Conservation (phyloP, 371 early-diverging fungal species). For the Umbelopsis sp. region DNA sequence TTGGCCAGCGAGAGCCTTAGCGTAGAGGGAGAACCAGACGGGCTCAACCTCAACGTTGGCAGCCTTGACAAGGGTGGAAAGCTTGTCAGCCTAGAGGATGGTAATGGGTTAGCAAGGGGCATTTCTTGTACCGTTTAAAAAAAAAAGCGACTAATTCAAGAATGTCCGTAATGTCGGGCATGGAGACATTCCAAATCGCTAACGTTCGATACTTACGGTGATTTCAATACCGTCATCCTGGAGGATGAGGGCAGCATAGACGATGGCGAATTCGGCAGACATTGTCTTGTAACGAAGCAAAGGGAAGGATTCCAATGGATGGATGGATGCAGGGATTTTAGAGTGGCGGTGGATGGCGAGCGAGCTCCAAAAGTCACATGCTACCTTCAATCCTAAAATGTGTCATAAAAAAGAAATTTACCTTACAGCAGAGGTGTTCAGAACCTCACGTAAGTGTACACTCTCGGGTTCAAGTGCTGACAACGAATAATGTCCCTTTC, state of each 20-base stretch:
- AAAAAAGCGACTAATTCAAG: no score
- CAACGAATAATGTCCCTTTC: no score
- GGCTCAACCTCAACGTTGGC: slow-evolving; percentile 94
- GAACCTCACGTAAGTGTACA: no score
- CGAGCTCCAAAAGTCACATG: neutral
- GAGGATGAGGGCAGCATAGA: slow-evolving; percentile 98
- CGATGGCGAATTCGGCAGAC: slow-evolving; percentile 89
- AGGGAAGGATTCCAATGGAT: slow-evolving; percentile 26
- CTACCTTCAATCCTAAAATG: neutral
- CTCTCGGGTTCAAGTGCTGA: no score
- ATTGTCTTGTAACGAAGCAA: slow-evolving; percentile 27
- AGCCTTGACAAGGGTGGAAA: slow-evolving; percentile 87
- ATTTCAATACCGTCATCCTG: slow-evolving; percentile 96
- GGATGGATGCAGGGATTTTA: slow-evolving; percentile 23
- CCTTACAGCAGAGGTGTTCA: no score
- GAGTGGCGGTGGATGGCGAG: neutral
- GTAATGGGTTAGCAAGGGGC: neutral
- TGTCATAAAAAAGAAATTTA: no score
- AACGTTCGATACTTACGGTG: slow-evolving; percentile 73
- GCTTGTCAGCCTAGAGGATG: slow-evolving; percentile 87
- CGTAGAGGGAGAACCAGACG: slow-evolving; percentile 96
- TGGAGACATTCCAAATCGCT: no score
- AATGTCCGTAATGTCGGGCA: neutral
- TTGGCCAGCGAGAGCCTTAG: slow-evolving; percentile 97
- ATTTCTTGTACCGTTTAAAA: no score